Base-by-base conservation (phyloP, 345 rosid species). In the Hibiscus trionum region DNA sequence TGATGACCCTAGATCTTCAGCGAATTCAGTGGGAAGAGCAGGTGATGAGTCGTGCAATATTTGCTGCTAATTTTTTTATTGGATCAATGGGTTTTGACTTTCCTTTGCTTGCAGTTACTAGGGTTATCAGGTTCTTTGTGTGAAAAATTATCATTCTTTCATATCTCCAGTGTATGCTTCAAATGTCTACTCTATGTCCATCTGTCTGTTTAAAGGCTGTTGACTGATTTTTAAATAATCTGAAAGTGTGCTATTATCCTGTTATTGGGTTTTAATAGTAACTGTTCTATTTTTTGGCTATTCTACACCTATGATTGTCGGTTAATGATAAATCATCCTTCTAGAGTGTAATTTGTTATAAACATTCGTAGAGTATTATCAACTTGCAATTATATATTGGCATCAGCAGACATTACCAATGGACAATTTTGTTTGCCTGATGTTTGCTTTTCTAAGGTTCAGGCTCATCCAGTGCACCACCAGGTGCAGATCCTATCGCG, bases 401-500 rank as follows among this genome's bases (percentile, higher is more conserved):
- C 24, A 44, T 3, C 17, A 46, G 6, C 19, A 14, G 11, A 66
- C 19, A 66, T 46, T 66, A 26, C 9, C 11, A 47, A 65, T 15
- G 21, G 57, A 14, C 11, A 61, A 31, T 44, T 49, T 29, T 24
- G 24, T 42, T 66, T 44, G 11, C 12, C 56, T 59, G n/a, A 61
- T 70, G n/a, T 29, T 26, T 6, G 8, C n/a, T 15, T 15, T 70
- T 66, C 39, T 21, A 49, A 56, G 59, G 46, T 68, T 72, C 67
- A 81, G 88, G 82, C 58, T 77, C 79, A 70, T 80, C 86, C 50
- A 76, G 78, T 80, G 80, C 76, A 5, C 71, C 79, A 17, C 35
- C 73, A 49, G 79, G 81, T 81, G 68, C 97, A 52, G 99, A 96
- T 83, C 96, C 99, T 75, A 75, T 96, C 61, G 94, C 96, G 62